Evolutionary conservation across 1,284 basidiomycete species (phyloP).

Genomic region (Marasmius fiardii): DNA sequence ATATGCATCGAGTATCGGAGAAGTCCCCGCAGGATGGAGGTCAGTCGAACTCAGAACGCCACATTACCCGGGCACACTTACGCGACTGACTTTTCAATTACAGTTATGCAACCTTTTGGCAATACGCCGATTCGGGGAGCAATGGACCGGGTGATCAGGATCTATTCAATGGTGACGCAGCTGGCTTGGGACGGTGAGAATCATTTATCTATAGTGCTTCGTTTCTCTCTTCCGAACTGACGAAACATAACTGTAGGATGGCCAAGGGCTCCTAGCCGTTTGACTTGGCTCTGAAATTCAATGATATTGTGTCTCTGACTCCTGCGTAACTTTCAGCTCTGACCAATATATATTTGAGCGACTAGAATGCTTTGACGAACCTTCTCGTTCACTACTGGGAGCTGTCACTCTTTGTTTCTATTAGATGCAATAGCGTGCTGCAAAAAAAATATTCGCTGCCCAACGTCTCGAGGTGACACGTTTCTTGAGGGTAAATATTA

Average conservation of each 20-base stretch:
- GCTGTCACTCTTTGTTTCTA: too few relatives aligned
- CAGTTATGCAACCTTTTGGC: slow-evolving; percentile 60
- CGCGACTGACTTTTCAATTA: neutral
- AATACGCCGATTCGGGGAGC: slow-evolving; percentile 48
- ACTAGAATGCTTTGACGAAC: too few relatives aligned
- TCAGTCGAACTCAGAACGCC: slow-evolving; percentile 17
- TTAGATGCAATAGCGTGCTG: too few relatives aligned
- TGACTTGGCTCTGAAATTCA: too few relatives aligned
- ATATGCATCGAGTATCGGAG: slow-evolving; percentile 44
- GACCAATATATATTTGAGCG: too few relatives aligned
- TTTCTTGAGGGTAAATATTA: too few relatives aligned
- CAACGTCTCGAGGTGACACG: too few relatives aligned
- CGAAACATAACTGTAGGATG: neutral
- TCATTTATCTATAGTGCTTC: neutral
- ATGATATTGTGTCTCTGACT: too few relatives aligned
- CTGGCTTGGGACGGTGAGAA: slow-evolving; percentile 16
- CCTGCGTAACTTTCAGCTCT: too few relatives aligned
- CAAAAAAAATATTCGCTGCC: too few relatives aligned
- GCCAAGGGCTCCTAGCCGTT: neutral
- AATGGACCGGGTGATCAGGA: slow-evolving; percentile 54
- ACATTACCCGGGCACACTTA: neutral
- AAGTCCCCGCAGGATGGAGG: slow-evolving; percentile 55
- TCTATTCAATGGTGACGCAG: slow-evolving; percentile 45
- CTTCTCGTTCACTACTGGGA: too few relatives aligned
- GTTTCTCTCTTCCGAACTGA: neutral